phyloP scores from a whole-genome alignment of 2,329 filamentous ascomycete species.

The Thermothelomyces thermophilus region DNA sequence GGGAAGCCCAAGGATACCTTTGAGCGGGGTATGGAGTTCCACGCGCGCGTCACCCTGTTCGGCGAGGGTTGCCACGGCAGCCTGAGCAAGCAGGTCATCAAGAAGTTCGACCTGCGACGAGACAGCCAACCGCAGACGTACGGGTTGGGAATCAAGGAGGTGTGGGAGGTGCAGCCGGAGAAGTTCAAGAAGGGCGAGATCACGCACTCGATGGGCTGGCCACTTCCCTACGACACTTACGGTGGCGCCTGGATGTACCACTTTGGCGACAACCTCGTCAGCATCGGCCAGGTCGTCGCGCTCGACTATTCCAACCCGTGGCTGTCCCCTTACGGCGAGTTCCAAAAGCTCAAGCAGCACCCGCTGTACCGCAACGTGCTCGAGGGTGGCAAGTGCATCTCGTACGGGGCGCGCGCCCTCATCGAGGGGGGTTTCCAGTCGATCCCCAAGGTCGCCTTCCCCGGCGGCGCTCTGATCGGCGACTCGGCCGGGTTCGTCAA shows the following conservation, averaged over 20 bases:
- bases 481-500: conserved; percentile 97
- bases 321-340: conserved; percentile 91
- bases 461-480: conserved; percentile 88
- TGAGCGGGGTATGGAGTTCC: conserved; percentile 97
- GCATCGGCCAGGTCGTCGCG: conserved; percentile 82
- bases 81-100: conserved; percentile 88
- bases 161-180: conserved; percentile 91
- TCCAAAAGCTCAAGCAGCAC: conserved; percentile 98
- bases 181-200: conserved; percentile 86
- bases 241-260: conserved; percentile 99
- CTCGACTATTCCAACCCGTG: conserved; percentile 96
- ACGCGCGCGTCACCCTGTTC: conserved; percentile 83
- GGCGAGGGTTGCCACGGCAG: conserved; percentile 95
- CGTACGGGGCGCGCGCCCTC: conserved; percentile 85
- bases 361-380: conserved; percentile 80
- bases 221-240: conserved; percentile 80
- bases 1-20: conserved; percentile 86
- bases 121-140: conserved; percentile 95
- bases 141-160: conserved; percentile 87
- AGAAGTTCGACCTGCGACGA: conserved; percentile 83
- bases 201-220: conserved; percentile 88
- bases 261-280: conserved; percentile 95
- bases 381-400: conserved; percentile 96
- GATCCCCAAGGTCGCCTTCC: conserved; percentile 94
- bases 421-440: conserved; percentile 96